Conservation (phyloP, 768 basidiomycete species). For the Lactifluus hygrophoroides region DNA sequence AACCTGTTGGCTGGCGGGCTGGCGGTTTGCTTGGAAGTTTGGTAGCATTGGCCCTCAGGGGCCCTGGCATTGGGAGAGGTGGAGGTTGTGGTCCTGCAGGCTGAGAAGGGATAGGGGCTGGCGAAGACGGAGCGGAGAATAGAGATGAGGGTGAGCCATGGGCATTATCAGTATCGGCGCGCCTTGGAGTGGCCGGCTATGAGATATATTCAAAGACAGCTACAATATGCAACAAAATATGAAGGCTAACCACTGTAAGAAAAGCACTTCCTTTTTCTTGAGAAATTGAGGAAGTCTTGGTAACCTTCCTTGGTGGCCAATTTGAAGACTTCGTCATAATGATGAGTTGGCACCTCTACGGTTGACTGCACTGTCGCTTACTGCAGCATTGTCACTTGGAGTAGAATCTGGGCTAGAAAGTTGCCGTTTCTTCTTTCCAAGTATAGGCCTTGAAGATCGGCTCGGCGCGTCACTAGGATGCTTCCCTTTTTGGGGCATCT, state of each 20-base stretch:
- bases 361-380: neutral
- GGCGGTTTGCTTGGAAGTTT: neutral
- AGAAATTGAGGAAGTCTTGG: neutral
- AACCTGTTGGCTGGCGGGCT: neutral
- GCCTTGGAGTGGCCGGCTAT: conserved; percentile 12
- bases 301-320: conserved; percentile 1
- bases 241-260: neutral
- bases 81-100: neutral
- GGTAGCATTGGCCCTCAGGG: neutral
- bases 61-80: neutral
- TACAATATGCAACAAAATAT: neutral
- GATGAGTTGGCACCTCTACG: neutral
- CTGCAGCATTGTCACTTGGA: neutral
- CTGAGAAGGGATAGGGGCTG: neutral
- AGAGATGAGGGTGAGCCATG: conserved; percentile 19
- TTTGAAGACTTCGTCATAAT: neutral
- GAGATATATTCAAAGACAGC: neutral
- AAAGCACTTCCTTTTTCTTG: neutral
- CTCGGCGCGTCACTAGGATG: neutral
- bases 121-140: conserved; percentile 22
- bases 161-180: neutral
- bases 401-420: neutral
- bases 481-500: neutral
- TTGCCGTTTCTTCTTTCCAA: neutral
- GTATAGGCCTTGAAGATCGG: neutral